Conservation (phyloP, 441 rosid species). For the Corymbia citriodora region DNA sequence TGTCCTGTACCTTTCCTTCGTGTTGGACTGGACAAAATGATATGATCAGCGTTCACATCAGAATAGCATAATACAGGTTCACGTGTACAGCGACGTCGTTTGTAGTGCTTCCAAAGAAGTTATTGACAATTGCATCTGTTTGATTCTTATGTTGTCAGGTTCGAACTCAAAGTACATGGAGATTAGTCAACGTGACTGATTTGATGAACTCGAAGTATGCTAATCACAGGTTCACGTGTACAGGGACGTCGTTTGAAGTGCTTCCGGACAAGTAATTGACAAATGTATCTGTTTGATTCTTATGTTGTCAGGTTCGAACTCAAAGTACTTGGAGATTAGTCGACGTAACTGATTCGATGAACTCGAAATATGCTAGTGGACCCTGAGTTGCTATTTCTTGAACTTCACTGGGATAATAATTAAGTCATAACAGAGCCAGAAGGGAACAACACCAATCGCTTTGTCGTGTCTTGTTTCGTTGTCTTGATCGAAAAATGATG, state of each 20-base stretch:
- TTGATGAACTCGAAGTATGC: background rate
- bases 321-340: background rate
- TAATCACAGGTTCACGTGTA: background rate
- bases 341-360: background rate
- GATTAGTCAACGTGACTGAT: background rate
- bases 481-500: background rate
- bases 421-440: background rate
- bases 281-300: background rate
- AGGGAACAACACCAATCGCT: background rate
- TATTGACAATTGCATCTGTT: background rate
- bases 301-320: background rate
- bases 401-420: background rate
- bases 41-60: background rate
- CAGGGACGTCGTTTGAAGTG: background rate
- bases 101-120: background rate
- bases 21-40: background rate
- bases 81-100: background rate
- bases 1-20: background rate
- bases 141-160: background rate
- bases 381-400: background rate
- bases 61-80: background rate
- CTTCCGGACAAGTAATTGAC: background rate
- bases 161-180: background rate
- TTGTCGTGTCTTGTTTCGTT: background rate
- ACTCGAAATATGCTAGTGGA: background rate